Conservation (phyloP, 1,284 basidiomycete genomes). For the Ustilago hordei region DNA sequence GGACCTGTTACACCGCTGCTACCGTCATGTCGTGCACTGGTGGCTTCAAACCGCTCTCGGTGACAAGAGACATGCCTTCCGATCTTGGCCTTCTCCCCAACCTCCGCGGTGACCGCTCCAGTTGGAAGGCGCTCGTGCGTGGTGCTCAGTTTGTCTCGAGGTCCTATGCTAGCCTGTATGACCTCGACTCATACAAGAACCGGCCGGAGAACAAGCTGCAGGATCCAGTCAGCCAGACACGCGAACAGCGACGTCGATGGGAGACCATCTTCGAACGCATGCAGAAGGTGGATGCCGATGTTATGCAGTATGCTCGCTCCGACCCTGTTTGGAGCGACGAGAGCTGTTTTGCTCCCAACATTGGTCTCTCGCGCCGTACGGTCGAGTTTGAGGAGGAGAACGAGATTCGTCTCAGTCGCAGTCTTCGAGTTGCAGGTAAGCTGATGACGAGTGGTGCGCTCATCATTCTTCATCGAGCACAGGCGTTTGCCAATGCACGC, state of each 20-base stretch:
- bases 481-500: slow-evolving; percentile 60
- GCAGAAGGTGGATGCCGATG: slow-evolving; percentile 57
- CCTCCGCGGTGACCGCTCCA: slow-evolving; percentile 45
- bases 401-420: slow-evolving; percentile 45
- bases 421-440: slow-evolving; percentile 55
- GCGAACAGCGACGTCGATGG: slow-evolving; percentile 41
- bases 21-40: slow-evolving; percentile 60
- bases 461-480: slow-evolving; percentile 60
- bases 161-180: slow-evolving; percentile 55
- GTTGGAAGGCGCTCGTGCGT: slow-evolving; percentile 59
- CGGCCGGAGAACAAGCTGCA: slow-evolving; percentile 38
- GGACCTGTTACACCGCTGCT: slow-evolving; percentile 56
- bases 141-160: slow-evolving; percentile 59
- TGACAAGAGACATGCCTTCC: slow-evolving; percentile 48
- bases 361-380: slow-evolving; percentile 38
- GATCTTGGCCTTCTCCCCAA: slow-evolving; percentile 55
- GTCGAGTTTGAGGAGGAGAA: slow-evolving; percentile 51
- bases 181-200: slow-evolving; percentile 53
- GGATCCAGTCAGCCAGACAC: slow-evolving; percentile 26
- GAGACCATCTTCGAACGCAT: slow-evolving; percentile 57
- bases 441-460: slow-evolving; percentile 62
- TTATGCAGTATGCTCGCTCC: slow-evolving; percentile 54
- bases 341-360: slow-evolving; percentile 43
- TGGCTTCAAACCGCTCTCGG: slow-evolving; percentile 55
- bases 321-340: slow-evolving; percentile 55